These are phyloP conservation scores for Mucor velutinosus DNA, from an alignment of 371 early-diverging fungal genomes.

Conservation along the genomic window DNA sequence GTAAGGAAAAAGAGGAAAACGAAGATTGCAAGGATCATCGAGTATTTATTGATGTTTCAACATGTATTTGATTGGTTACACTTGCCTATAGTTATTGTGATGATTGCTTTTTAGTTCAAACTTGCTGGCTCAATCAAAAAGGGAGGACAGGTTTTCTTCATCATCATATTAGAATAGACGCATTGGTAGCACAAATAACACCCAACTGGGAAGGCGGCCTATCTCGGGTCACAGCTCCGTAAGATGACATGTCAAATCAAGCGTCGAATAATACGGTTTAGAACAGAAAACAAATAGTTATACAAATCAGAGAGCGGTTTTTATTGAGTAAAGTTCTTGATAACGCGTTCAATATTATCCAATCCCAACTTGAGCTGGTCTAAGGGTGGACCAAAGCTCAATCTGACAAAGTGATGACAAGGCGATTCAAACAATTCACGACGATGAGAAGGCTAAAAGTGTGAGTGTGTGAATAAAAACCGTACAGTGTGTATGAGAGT, in stretches of 20 bases:
- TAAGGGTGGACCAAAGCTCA: slow-evolving; percentile 56
- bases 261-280: background rate
- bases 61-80: slow-evolving; percentile 18
- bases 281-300: background rate
- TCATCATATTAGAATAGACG: background rate
- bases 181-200: background rate
- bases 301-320: background rate
- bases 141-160: background rate
- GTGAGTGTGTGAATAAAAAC: background rate
- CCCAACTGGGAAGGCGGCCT: background rate
- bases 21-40: background rate
- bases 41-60: slow-evolving; percentile 16
- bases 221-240: slow-evolving; percentile 1
- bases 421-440: slow-evolving; percentile 58
- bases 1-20: slow-evolving; percentile 15
- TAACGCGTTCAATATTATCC: slow-evolving; percentile 22
- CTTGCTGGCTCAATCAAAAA: background rate
- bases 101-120: background rate
- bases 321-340: slow-evolving; percentile 12
- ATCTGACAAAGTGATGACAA: slow-evolving; percentile 54
- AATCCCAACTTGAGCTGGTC: slow-evolving; percentile 48
- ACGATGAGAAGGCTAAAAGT: slow-evolving; percentile 45
- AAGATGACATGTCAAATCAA: background rate
- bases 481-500: background rate
- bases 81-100: background rate